These are phyloP conservation scores for Tilletia caries DNA, from an alignment of 1,284 basidiomycete species.

Conservation along the genomic window DNA sequence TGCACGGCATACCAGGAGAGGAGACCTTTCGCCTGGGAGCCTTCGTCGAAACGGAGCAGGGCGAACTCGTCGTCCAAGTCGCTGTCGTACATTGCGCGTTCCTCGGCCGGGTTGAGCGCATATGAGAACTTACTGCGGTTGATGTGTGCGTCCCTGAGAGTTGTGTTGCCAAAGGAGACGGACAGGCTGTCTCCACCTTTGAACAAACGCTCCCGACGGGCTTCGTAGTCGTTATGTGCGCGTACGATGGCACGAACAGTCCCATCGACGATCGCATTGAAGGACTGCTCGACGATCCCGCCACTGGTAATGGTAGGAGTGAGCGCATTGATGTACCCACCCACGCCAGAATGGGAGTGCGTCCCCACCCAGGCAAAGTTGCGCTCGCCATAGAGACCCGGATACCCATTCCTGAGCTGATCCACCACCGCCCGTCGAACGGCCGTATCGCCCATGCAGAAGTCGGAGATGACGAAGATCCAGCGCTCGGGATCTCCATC, in stretches of 20 bases:
- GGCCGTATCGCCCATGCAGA: constrained; percentile 66
- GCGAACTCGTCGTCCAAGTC: constrained; percentile 45
- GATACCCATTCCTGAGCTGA: constrained; percentile 61
- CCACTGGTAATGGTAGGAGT: constrained; percentile 72
- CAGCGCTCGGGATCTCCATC: constrained; percentile 59
- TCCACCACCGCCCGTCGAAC: constrained; percentile 68
- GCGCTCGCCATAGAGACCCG: constrained; percentile 65
- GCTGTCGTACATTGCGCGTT: constrained; percentile 37
- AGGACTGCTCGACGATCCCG: constrained; percentile 64
- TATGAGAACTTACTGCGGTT: constrained; percentile 57
- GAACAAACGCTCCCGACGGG: neutral
- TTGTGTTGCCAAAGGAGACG: constrained; percentile 67
- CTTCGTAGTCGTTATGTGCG: constrained; percentile 64
- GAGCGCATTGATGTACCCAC: constrained; percentile 69
- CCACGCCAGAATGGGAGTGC: constrained; percentile 73
- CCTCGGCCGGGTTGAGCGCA: constrained; percentile 38
- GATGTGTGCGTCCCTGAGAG: constrained; percentile 65
- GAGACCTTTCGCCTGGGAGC: constrained; percentile 26
- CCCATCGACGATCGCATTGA: constrained; percentile 68
- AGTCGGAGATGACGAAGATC: constrained; percentile 72
- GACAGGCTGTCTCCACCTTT: constrained; percentile 14
- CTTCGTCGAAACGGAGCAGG: constrained; percentile 37
- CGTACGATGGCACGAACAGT: constrained; percentile 67
- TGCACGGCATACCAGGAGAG: constrained; percentile 72
- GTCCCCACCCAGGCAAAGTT: constrained; percentile 76